Base-by-base conservation (phyloP, 345 rosid species). In the Mallotus nudiflorus region DNA sequence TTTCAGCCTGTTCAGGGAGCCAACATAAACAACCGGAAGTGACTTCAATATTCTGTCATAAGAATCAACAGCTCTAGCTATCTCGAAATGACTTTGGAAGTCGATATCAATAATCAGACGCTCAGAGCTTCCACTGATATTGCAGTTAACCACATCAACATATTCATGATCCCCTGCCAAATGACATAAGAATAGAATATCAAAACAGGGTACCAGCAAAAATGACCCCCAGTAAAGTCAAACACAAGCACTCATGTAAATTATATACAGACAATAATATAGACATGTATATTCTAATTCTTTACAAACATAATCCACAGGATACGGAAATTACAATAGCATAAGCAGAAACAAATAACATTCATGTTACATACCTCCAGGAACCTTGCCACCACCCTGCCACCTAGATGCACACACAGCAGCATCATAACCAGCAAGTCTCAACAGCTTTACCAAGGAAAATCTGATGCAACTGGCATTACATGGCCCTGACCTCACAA, bases 31-130 rank as follows among this genome's bases (percentile, higher is more conserved):
- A 63, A 86, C 91, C 0, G 97, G 98, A 57, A 94, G 93, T 4
- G 80, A 83, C 73, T 85, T 86, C 82, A 94, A 77, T 75, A 94
- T 86, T 76, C 82, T 82, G 61, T 88, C 83, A 42, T 94, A 94
- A 1, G 92, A 90, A 67, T 87, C 91, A 29, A 94, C 96, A 18
- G 98, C 96, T 85, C 98, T 73, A 14, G 97, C 98, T 27, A 94
- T 94, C 72, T 94, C 97, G 25, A 94, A 94, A 79, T 91, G 96
- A 78, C 97, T 94, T 73, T 75, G 85, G 70, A 91, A 94, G 80
- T 94, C 98, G 3, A 91, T 80, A 53, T 94, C 98, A 44, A 94
- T 84, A 53, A 94, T 85, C 80, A 94, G 25, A 51, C 97, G 88
- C 39, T 90, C 93, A 3, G 90, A 83, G 68, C 68, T 81, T 49